Base-by-base conservation (phyloP, 2,329 filamentous ascomycete genomes). In the Beauveria pseudobassiana region DNA sequence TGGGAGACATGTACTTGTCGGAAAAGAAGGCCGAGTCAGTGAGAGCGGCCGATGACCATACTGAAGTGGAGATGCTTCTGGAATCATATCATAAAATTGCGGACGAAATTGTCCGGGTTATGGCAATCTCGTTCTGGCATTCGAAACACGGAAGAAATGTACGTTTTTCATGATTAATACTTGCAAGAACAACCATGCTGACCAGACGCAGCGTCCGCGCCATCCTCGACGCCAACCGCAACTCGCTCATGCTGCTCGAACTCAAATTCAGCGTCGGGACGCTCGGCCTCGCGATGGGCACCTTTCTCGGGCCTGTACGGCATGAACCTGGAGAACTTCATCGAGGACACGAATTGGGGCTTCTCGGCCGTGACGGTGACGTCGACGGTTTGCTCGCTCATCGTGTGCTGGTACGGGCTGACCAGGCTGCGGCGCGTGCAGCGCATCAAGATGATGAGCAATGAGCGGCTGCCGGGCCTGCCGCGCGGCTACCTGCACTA, bases 271-370 rank as follows among this genome's bases (percentile, higher is more conserved):
- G 90, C 71, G 93, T 99, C 63, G 91, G 92, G 62, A 98, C 95
- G 1, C 84, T 99, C 5, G 92, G 93, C n/a, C 86, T 98, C 53
- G 93, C 91, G 60, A 91, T 93, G 72, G 95, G 95, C 61, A 97
- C 95, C 55, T 96, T 98, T 72, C 83, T 97, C 69, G 9, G 93
- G 93, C n/a, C 86, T 99, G n/a, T 99, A 98, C 81, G 95, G 95
- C 68, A 98, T 98, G 93, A 99, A 99, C 78, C 80, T 99, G 66
- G 96, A 97, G 73, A 98, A 98, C 76, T 98, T 97, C 75, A 91
- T 98, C 69, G 95, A 99, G 78, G 93, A 98, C 72, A 93, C 90
- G 1, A 85, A 91, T 74, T 84, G 91, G 74, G 95, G 93, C 12
- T 98, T 99, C 73, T 82, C 82, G 52, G 84, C 84, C 59, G 87